A percentile compares a stretch with the other conserved stretches of the same genome.
phyloP scores from a whole-genome alignment of 1,284 basidiomycete genomes.

The Cryptococcus amylolentus region DNA sequence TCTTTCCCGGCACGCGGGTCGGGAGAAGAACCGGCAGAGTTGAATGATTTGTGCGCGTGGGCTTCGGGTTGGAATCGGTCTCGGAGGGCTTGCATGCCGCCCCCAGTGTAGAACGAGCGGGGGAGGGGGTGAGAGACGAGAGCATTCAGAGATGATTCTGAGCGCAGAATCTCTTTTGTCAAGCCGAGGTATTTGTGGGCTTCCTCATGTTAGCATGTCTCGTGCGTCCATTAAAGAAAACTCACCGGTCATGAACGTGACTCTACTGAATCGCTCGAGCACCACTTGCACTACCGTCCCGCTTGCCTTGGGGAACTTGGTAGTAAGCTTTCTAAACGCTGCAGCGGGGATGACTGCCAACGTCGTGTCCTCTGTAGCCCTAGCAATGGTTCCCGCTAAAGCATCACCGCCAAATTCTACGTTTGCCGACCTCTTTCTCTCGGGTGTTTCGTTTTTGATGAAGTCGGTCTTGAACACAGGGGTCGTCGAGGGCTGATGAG shows the following conservation, averaged over 20 bases:
- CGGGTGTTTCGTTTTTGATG: background rate
- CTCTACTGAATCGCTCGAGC: constrained; percentile 88
- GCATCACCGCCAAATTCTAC: constrained; percentile 11
- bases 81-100: constrained; percentile 81
- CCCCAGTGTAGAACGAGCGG: constrained; percentile 85
- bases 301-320: constrained; percentile 93
- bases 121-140: constrained; percentile 94
- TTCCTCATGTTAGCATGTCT: constrained; percentile 30
- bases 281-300: constrained; percentile 76
- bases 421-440: background rate
- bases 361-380: constrained; percentile 90
- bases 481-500: background rate
- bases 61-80: constrained; percentile 63
- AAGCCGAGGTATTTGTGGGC: constrained; percentile 95
- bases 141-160: constrained; percentile 94
- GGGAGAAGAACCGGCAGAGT: constrained; percentile 16
- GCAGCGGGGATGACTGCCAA: constrained; percentile 98
- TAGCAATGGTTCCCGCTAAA: constrained; percentile 61
- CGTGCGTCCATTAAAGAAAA: background rate
- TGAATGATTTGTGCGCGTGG: constrained; percentile 9
- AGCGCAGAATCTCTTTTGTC: constrained; percentile 90
- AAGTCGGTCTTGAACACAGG: background rate
- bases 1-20: constrained; percentile 32
- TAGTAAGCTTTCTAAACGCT: constrained; percentile 76
- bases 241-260: constrained; percentile 72